phyloP scores from a whole-genome alignment of 495 filamentous ascomycete genomes.

The Letharia columbiana region DNA sequence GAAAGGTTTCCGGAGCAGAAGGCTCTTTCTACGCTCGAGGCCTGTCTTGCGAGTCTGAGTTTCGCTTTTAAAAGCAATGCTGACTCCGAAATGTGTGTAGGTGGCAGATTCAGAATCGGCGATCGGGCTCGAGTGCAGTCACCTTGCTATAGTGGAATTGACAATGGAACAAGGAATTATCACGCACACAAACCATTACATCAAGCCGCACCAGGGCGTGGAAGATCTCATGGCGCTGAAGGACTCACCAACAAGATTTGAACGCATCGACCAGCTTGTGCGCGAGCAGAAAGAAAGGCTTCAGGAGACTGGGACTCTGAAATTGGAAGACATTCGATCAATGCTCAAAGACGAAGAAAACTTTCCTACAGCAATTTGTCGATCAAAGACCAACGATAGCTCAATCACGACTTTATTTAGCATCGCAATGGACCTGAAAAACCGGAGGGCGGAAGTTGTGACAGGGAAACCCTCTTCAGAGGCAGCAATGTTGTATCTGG shows the following conservation, averaged over 20 bases:
- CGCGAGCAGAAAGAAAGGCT: constrained; percentile 28
- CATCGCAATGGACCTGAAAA: constrained; percentile 23
- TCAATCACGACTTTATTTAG: constrained; percentile 20
- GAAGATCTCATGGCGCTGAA: constrained; percentile 45
- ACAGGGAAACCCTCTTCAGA: constrained; percentile 15
- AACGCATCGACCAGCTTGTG: constrained; percentile 38
- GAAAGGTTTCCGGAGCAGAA: too few species aligned
- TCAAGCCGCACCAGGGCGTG: constrained; percentile 39
- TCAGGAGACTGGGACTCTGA: constrained; percentile 20
- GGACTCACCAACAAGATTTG: constrained; percentile 45
- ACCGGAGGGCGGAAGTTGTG: constrained; percentile 15
- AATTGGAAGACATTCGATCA: constrained; percentile 4
- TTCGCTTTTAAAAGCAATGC: too few species aligned
- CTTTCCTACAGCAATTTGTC: constrained; percentile 19
- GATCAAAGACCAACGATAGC: constrained; percentile 14
- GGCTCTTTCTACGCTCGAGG: too few species aligned
- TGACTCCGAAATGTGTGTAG: constrained; percentile 33
- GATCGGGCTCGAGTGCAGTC: constrained; percentile 52
- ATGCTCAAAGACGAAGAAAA: constrained; percentile 20
- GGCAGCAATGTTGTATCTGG: constrained; percentile 2
- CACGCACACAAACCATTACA: constrained; percentile 56
- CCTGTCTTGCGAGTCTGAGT: too few species aligned
- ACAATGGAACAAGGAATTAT: constrained; percentile 37
- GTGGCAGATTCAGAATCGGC: constrained; percentile 47
- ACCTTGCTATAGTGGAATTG: constrained; percentile 43